phyloP scores from a whole-genome alignment of 495 filamentous ascomycete genomes.

The Pseudomonodictys pantanalensis region DNA sequence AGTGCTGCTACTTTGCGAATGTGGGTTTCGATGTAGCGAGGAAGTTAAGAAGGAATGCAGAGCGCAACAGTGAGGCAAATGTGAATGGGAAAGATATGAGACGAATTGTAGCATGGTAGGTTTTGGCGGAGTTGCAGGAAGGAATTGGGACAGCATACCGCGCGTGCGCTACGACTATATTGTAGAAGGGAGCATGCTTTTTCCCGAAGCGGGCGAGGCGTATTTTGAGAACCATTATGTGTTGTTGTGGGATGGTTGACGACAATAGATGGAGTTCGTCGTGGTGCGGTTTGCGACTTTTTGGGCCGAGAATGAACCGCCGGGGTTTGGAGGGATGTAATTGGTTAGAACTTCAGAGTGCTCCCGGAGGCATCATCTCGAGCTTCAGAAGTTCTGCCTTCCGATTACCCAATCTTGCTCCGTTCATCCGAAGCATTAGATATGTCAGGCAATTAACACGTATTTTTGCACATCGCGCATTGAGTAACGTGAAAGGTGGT shows the following conservation, averaged over 20 bases:
- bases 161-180: conserved; percentile 95
- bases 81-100: not conserved
- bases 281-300: conserved; percentile 2
- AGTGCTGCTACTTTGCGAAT: too few relatives aligned
- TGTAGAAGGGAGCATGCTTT: conserved; percentile 83
- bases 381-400: conserved; percentile 18
- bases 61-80: not conserved
- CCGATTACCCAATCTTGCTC: too few relatives aligned
- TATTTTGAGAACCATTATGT: conserved; percentile 85
- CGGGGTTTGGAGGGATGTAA: not conserved
- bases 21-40: conserved; percentile 27
- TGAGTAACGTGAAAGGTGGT: too few relatives aligned
- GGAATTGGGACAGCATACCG: conserved; percentile 57
- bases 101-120: conserved; percentile 3
- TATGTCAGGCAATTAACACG: too few relatives aligned
- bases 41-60: not conserved
- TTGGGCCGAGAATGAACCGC: not conserved
- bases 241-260: not conserved
- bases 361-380: too few relatives aligned
- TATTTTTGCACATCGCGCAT: too few relatives aligned
- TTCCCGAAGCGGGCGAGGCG: conserved; percentile 92
- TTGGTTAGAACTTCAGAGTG: too few relatives aligned
- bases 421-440: too few relatives aligned
- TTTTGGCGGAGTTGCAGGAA: not conserved
- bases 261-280: not conserved